phyloP scores from a whole-genome alignment of 1,284 basidiomycete species.

The Rhodotorula sp. region DNA sequence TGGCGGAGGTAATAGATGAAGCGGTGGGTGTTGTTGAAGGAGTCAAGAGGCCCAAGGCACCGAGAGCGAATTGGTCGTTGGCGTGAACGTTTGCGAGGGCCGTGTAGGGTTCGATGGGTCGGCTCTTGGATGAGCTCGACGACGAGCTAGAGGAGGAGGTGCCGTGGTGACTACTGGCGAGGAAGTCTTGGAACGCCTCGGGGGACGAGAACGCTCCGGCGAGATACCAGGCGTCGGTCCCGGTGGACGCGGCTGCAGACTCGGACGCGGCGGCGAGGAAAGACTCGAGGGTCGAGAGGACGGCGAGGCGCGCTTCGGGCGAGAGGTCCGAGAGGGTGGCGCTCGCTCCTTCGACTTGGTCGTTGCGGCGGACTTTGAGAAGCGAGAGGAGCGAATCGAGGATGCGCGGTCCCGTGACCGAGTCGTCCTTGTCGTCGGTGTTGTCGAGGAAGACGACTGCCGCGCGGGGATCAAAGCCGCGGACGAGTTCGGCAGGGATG shows the following conservation, averaged over 20 bases:
- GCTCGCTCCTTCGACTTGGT: no score
- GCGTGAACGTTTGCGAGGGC: background rate
- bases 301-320: constrained; percentile 38
- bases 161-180: background rate
- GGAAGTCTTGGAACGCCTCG: background rate
- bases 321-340: constrained; percentile 9
- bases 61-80: background rate
- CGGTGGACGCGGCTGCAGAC: background rate
- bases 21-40: constrained; percentile 11
- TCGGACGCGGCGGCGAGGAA: constrained; percentile 54
- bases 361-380: constrained; percentile 6
- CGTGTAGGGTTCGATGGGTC: background rate
- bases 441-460: background rate
- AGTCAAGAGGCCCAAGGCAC: background rate
- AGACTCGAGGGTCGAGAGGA: constrained; percentile 50
- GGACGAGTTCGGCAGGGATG: constrained; percentile 66
- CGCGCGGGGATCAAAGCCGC: constrained; percentile 58
- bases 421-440: background rate
- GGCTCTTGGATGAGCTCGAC: background rate
- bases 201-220: constrained; percentile 1
- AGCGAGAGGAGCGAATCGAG: constrained; percentile 9
- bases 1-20: background rate
- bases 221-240: constrained; percentile 2
- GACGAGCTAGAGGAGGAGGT: background rate
- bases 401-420: background rate